phyloP scores from a whole-genome alignment of 495 filamentous ascomycete species.

The Penicillium ochrochloron region DNA sequence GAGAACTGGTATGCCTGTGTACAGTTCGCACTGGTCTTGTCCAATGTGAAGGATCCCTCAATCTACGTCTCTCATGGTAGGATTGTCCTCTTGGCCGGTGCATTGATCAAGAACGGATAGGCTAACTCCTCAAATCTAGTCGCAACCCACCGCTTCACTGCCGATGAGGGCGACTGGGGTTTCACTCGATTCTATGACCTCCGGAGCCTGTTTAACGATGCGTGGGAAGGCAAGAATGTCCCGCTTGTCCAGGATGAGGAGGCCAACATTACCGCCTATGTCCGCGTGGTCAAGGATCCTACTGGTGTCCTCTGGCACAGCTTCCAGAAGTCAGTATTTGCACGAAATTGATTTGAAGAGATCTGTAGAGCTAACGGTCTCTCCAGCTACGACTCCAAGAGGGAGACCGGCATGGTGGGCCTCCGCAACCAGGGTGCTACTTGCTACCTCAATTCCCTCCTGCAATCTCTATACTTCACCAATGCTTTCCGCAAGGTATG shows the following conservation, averaged over 20 bases:
- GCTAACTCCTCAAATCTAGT: conserved; percentile 43
- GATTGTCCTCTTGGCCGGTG: conserved; percentile 11
- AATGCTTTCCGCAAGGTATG: conserved; percentile 92
- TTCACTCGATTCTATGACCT: conserved; percentile 93
- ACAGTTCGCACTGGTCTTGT: conserved; percentile 91
- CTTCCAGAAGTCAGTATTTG: conserved; percentile 74
- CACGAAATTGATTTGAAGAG: background rate
- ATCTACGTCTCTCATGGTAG: conserved; percentile 71
- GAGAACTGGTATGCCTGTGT: conserved; percentile 96
- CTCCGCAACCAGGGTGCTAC: conserved; percentile 98
- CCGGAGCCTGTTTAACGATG: conserved; percentile 73
- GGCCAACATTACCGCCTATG: conserved; percentile 88
- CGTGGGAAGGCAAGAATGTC: conserved; percentile 68
- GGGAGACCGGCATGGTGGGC: conserved; percentile 96
- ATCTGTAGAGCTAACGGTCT: conserved; percentile 3
- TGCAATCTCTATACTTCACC: conserved; percentile 97
- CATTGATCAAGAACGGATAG: conserved; percentile 6
- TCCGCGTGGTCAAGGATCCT: conserved; percentile 92
- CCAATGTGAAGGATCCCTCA: conserved; percentile 87
- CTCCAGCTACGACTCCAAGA: conserved; percentile 91
- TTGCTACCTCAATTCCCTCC: conserved; percentile 95
- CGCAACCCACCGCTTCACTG: conserved; percentile 87
- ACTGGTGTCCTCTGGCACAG: conserved; percentile 99
- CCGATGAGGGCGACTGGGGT: conserved; percentile 98
- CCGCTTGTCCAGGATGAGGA: conserved; percentile 88